These are phyloP conservation scores for Penicillium frequentans DNA, from an alignment of 2,329 filamentous ascomycete species.

Conservation along the genomic window DNA sequence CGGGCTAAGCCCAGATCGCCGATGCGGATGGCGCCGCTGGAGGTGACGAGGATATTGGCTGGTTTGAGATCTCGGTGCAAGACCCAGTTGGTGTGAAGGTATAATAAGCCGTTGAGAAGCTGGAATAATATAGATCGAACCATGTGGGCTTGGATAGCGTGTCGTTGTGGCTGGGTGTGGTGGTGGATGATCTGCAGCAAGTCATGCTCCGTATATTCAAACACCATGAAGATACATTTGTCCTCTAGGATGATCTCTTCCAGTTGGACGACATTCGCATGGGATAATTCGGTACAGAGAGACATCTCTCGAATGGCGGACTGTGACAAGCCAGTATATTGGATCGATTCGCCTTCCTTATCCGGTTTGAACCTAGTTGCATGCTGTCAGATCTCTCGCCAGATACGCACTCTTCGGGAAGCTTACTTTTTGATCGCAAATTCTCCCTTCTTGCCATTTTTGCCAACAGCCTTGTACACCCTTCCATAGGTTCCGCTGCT, in stretches of 20 bases:
- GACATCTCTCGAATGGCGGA: slow-evolving; percentile 98
- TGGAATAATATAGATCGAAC: slow-evolving; percentile 96
- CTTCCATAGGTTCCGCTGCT: slow-evolving; percentile 96
- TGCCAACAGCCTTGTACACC: slow-evolving; percentile 90
- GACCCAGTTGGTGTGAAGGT: slow-evolving; percentile 95
- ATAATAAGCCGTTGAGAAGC: slow-evolving; percentile 89
- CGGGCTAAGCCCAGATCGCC: slow-evolving; percentile 90
- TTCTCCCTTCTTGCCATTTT: slow-evolving; percentile 71
- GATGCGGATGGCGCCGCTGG: slow-evolving; percentile 84
- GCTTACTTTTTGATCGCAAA: slow-evolving; percentile 95
- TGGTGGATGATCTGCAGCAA: slow-evolving; percentile 97
- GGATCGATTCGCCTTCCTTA: slow-evolving; percentile 91
- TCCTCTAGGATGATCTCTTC: slow-evolving; percentile 96
- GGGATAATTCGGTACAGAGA: slow-evolving; percentile 85
- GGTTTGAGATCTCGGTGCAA: slow-evolving; percentile 95
- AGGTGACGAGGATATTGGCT: slow-evolving; percentile 98
- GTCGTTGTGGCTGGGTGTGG: slow-evolving; percentile 83
- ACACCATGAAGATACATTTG: slow-evolving; percentile 99
- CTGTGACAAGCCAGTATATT: slow-evolving; percentile 97
- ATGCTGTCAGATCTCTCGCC: slow-evolving; percentile 13
- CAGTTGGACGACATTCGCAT: slow-evolving; percentile 85
- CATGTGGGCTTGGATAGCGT: slow-evolving; percentile 82
- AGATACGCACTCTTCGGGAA: background rate
- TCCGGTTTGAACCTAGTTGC: slow-evolving; percentile 81
- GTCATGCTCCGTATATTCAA: slow-evolving; percentile 98